phyloP scores from a whole-genome alignment of 352 stramenopile species.

The Globisporangium parvum region DNA sequence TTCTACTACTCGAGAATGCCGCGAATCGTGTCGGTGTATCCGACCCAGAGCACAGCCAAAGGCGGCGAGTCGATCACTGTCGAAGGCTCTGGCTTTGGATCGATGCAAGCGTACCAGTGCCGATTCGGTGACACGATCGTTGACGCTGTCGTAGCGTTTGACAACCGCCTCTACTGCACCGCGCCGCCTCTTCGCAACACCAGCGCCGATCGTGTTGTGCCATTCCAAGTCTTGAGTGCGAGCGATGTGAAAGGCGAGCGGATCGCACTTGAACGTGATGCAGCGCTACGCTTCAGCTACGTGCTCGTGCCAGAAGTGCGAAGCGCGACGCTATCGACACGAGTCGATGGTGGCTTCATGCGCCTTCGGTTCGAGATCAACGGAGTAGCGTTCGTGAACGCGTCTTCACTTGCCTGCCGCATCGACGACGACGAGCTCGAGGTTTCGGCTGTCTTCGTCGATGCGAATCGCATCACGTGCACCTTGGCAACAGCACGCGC shows the following conservation, averaged over 20 bases:
- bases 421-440: conserved; percentile 9
- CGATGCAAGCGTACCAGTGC: conserved; percentile 15
- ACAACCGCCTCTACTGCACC: conserved; percentile 26
- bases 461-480: conserved; percentile 14
- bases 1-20: conserved; percentile 26
- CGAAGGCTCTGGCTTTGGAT: conserved; percentile 23
- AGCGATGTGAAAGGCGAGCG: neutral
- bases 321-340: conserved; percentile 8
- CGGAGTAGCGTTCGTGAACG: neutral
- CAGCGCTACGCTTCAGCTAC: conserved; percentile 17
- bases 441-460: conserved; percentile 3
- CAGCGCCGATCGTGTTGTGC: neutral
- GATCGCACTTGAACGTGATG: conserved; percentile 4
- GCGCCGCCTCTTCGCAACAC: conserved; percentile 11
- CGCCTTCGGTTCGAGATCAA: neutral
- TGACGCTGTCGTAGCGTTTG: conserved; percentile 12
- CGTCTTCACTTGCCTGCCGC: neutral
- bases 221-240: conserved; percentile 1
- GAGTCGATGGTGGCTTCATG: neutral
- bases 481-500: neutral
- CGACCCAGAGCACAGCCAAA: conserved; percentile 9
- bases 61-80: conserved; percentile 23
- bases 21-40: conserved; percentile 19
- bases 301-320: conserved; percentile 18
- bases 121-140: conserved; percentile 22